Evolutionary conservation across 2,329 filamentous ascomycete species (phyloP).

Genomic region (Phialocephala subalpina): DNA sequence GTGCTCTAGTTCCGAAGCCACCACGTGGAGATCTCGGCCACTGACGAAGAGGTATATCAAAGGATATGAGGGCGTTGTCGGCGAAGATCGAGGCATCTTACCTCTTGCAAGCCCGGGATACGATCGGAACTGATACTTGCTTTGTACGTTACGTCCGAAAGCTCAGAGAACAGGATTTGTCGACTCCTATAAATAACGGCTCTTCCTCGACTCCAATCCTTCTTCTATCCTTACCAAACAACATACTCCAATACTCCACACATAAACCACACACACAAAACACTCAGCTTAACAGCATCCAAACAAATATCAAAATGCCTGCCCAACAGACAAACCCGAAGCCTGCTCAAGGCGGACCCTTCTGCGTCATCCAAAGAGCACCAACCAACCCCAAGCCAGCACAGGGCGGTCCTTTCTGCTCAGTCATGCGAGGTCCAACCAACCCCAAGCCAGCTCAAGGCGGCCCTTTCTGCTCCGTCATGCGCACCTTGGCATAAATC

Average conservation of each 20-base stretch:
- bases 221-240: conserved; percentile 3
- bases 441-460: not conserved
- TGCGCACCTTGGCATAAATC: not conserved
- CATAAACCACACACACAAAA: not conserved
- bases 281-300: not conserved
- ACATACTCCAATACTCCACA: not conserved
- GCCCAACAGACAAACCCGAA: not conserved
- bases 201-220: not conserved
- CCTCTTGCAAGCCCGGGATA: not conserved
- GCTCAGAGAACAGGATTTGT: not conserved
- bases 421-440: not conserved
- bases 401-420: not conserved
- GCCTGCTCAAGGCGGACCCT: not conserved
- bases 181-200: not conserved
- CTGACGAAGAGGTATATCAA: not conserved
- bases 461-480: not conserved
- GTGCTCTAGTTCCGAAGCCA: too few species aligned
- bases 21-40: not conserved
- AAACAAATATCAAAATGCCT: conserved; percentile 2
- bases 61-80: not conserved
- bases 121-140: not conserved
- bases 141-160: not conserved
- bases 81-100: not conserved
- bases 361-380: not conserved
- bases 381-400: not conserved